Percentiles rank a stretch among this genome's conserved stretches.
These are phyloP conservation scores for Geranium brycei DNA, from an alignment of 345 rosid genomes.

Conservation along the genomic window DNA sequence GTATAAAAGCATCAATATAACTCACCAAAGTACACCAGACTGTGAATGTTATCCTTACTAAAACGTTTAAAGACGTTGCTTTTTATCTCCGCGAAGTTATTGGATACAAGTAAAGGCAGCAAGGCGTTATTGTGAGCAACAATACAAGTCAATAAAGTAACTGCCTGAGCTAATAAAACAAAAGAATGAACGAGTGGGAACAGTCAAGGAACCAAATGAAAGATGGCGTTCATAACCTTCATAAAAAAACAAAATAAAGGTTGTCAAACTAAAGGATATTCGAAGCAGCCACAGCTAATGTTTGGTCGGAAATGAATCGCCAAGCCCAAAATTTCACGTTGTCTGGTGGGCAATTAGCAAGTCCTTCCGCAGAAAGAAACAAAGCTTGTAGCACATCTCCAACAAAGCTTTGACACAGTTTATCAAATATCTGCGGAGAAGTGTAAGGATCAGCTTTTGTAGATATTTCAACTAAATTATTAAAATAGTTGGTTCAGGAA, in stretches of 20 bases:
- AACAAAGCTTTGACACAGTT: constrained; percentile 81
- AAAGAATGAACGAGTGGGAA: constrained; percentile 81
- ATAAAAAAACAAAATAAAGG: not conserved
- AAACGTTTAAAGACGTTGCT: constrained; percentile 87
- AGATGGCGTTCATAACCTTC: not conserved
- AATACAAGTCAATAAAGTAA: constrained; percentile 80
- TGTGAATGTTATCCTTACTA: constrained; percentile 83
- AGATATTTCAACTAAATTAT: not conserved
- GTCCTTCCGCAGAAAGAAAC: constrained; percentile 65
- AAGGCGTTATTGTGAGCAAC: constrained; percentile 94
- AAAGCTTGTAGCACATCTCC: constrained; percentile 82
- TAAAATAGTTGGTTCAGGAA: not conserved
- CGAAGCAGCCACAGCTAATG: constrained; percentile 60
- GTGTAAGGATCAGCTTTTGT: not conserved
- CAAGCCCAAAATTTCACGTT: constrained; percentile 28
- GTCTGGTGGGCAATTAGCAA: constrained; percentile 53
- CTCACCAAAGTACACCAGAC: constrained; percentile 72
- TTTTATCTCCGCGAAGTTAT: constrained; percentile 94
- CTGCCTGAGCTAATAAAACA: constrained; percentile 91
- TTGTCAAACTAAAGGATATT: constrained; percentile 47
- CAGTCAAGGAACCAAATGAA: constrained; percentile 53
- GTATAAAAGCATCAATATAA: constrained; percentile 14
- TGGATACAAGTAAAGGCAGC: constrained; percentile 90
- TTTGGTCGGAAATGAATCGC: constrained; percentile 62
- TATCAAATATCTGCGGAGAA: constrained; percentile 65